Evolutionary conservation across 2,329 filamentous ascomycete genomes (phyloP).

Genomic region (Verticillium dahliae): DNA sequence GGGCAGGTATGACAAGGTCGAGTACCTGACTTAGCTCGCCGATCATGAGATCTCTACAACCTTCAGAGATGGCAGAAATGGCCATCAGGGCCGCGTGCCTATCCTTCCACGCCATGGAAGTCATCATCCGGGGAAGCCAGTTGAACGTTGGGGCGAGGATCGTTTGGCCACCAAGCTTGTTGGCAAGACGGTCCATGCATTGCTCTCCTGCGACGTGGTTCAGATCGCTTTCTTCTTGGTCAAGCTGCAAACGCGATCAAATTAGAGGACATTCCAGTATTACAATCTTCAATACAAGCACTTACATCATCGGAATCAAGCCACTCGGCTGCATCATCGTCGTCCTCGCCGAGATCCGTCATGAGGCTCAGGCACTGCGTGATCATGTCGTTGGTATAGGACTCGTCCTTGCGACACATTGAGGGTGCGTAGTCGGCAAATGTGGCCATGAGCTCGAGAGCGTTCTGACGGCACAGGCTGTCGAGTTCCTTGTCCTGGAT

Average conservation of each 20-base stretch:
- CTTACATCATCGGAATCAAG: conserved; percentile 82
- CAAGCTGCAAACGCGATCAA: conserved; percentile 49
- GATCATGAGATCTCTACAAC: conserved; percentile 92
- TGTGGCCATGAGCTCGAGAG: conserved; percentile 93
- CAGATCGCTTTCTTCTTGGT: conserved; percentile 90
- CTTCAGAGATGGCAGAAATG: conserved; percentile 96
- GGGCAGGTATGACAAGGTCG: conserved; percentile 85
- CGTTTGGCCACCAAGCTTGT: conserved; percentile 92
- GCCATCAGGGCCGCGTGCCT: conserved; percentile 97
- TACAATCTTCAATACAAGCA: conserved; percentile 9
- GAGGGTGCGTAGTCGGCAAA: conserved; percentile 92
- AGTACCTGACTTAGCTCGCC: conserved; percentile 90
- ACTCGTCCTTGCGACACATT: conserved; percentile 92
- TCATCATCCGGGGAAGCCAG: conserved; percentile 98
- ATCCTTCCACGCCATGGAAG: conserved; percentile 88
- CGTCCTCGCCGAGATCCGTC: conserved; percentile 92
- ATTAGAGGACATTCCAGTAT: background rate
- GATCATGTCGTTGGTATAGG: conserved; percentile 93
- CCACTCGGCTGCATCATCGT: conserved; percentile 94
- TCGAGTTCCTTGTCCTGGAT: conserved; percentile 93
- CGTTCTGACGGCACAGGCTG: conserved; percentile 87
- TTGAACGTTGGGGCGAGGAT: conserved; percentile 90
- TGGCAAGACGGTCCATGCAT: conserved; percentile 94
- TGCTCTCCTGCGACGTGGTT: conserved; percentile 98
- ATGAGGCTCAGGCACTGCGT: conserved; percentile 96